Evolutionary conservation across 495 filamentous ascomycete species (phyloP).

Genomic region (Wilcoxina mikolae): DNA sequence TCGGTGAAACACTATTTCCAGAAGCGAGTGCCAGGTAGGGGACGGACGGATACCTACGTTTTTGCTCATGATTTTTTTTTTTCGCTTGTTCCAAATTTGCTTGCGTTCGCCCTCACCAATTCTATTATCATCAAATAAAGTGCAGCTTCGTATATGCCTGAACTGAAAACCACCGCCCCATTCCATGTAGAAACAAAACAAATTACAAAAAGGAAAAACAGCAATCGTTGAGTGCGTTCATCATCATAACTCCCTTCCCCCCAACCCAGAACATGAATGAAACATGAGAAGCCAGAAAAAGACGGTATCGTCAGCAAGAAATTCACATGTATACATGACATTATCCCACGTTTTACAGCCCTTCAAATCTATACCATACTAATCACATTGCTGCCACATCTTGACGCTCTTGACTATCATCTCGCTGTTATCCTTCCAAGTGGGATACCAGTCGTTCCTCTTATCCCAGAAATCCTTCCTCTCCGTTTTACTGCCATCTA

Average conservation of each 20-base stretch:
- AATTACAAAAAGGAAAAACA: conserved; percentile 1
- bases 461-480: conserved; percentile 61
- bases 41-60: too few species aligned
- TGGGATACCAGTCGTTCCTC: conserved; percentile 52
- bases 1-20: too few species aligned
- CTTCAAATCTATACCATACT: background rate
- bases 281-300: background rate
- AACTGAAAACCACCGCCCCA: too few species aligned
- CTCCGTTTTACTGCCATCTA: conserved; percentile 49
- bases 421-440: conserved; percentile 51
- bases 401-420: conserved; percentile 60
- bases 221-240: background rate
- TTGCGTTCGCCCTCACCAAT: too few species aligned
- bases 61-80: too few species aligned
- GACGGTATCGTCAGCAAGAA: background rate
- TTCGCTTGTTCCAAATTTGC: too few species aligned
- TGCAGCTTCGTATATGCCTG: too few species aligned
- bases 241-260: too few species aligned
- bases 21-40: too few species aligned
- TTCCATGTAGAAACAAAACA: too few species aligned
- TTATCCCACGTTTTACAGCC: background rate
- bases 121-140: too few species aligned
- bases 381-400: conserved; percentile 64
- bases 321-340: too few species aligned
- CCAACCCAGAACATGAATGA: background rate